Evolutionary conservation across 2,329 filamentous ascomycete genomes (phyloP).

Genomic region (Bipolaris oryzae): DNA sequence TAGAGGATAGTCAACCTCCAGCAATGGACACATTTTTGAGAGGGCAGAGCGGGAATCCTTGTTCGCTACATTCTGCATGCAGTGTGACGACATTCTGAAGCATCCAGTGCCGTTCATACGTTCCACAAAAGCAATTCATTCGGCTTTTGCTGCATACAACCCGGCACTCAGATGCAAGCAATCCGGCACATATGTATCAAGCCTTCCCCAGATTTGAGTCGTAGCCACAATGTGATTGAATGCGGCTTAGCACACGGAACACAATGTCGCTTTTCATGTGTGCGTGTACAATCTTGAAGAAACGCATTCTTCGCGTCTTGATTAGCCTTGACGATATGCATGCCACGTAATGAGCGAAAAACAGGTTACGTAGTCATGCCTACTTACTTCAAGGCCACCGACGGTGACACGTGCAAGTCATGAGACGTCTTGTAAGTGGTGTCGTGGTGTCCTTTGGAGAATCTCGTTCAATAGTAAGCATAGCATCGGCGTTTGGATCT

Average conservation of each 20-base stretch:
- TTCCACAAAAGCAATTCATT: conserved; percentile 1
- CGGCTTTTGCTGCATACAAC: background rate
- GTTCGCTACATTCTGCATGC: background rate
- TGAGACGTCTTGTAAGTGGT: background rate
- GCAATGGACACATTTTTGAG: conserved; percentile 5
- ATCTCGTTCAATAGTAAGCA: conserved; percentile 6
- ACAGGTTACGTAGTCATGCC: background rate
- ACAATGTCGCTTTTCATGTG: background rate
- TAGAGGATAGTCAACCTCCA: conserved; percentile 45
- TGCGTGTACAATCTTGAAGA: background rate
- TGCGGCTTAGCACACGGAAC: background rate
- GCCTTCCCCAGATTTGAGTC: background rate
- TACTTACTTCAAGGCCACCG: background rate
- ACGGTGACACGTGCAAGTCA: background rate
- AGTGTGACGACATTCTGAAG: background rate
- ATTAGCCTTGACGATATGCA: background rate
- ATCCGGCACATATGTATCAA: background rate
- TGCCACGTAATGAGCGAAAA: background rate
- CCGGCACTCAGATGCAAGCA: background rate
- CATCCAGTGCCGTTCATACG: background rate
- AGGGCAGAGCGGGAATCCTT: background rate
- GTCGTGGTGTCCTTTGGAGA: background rate
- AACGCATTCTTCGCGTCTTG: background rate
- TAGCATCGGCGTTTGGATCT: conserved; percentile 5
- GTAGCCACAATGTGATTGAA: background rate